Evolutionary conservation across 148 eudicot species (phyloP).

Genomic region (Amaranthus hypochondriacus): DNA sequence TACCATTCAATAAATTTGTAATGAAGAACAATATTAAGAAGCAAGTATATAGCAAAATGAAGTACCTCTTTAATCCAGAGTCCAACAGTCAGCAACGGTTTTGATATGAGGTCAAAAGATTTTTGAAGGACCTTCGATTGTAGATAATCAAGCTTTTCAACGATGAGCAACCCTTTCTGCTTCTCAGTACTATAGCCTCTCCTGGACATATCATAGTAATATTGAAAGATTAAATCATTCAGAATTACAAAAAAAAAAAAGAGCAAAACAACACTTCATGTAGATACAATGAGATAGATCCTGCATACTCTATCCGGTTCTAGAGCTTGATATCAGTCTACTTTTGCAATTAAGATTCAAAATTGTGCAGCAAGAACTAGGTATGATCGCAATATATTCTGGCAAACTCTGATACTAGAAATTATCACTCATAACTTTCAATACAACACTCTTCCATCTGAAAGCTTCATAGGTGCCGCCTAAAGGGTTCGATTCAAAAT

Average conservation of each 20-base stretch:
- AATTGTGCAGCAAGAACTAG: neutral
- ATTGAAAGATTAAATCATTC: slow-evolving; percentile 16
- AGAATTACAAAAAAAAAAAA: neutral
- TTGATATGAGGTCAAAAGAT: slow-evolving; percentile 51
- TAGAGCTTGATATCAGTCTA: neutral
- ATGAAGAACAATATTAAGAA: no score
- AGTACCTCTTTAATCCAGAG: slow-evolving; percentile 66
- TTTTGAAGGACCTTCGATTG: slow-evolving; percentile 73
- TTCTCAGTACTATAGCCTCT: slow-evolving; percentile 83
- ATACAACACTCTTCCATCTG: neutral
- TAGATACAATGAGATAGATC: slow-evolving; percentile 4
- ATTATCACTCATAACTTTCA: neutral
- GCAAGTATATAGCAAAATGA: slow-evolving; percentile 1
- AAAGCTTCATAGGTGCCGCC: neutral
- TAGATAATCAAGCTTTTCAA: slow-evolving; percentile 86
- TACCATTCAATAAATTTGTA: no score
- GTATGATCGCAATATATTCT: neutral
- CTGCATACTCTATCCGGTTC: neutral
- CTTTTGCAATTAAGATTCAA: neutral
- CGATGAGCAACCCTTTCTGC: slow-evolving; percentile 81
- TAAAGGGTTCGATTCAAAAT: neutral
- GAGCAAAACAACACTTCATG: neutral
- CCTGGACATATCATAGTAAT: slow-evolving; percentile 39
- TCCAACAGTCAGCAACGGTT: slow-evolving; percentile 58
- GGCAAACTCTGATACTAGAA: neutral